Evolutionary conservation across 1,139 yeast genomes (phyloP), one percentile per base, ranked within the genome.

Genomic region (Candida sp.): DNA sequence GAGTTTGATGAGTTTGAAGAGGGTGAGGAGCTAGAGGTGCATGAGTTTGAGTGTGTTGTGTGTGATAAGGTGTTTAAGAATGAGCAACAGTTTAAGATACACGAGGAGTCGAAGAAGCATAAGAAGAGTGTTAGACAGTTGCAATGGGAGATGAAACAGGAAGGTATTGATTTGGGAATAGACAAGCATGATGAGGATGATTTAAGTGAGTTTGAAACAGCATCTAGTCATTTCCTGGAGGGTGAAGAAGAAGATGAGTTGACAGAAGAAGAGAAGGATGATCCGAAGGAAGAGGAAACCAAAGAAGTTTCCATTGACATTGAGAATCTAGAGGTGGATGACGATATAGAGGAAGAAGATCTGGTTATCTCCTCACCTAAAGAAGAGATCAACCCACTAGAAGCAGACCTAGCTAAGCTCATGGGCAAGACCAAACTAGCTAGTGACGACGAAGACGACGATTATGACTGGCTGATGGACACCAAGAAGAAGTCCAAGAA

Each of bases 31-130:
- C 58, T 57, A 11, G 57, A 57, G 3, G 33, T 54, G 3, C 75
- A 75, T 7, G 58, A 80, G n/a, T 90, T 72, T 65, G 98, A 93
- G 65, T 94, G 99, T 69, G 80, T 92, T 47, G 88, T 90, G 2
- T 94, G 99, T 71, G 85, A 90, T 61, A 92, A 91, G 66, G 62
- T 72, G 4, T 93, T 94, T 74, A 92, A 90, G 66, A 88, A 88
- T 38, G 86, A 88, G 56, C 85, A 85, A 50, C 98, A 92, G 66
- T 81, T 90, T 52, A 75, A 78, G 30, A 84, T 82, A 22, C 99
- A 94, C 67, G 96, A 88, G 59, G 74, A 75, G 43, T 89, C 96
- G 22, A 87, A 89, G 53, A 84, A 86, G 66, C 99, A 94, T 65
- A 77, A 82, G 55, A 88, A 88, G 66, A 75, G 80, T n/a, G 66